Evolutionary conservation across 2,329 filamentous ascomycete genomes (phyloP), one percentile per base, ranked within the genome.

Genomic region (Canariomyces notabilis): DNA sequence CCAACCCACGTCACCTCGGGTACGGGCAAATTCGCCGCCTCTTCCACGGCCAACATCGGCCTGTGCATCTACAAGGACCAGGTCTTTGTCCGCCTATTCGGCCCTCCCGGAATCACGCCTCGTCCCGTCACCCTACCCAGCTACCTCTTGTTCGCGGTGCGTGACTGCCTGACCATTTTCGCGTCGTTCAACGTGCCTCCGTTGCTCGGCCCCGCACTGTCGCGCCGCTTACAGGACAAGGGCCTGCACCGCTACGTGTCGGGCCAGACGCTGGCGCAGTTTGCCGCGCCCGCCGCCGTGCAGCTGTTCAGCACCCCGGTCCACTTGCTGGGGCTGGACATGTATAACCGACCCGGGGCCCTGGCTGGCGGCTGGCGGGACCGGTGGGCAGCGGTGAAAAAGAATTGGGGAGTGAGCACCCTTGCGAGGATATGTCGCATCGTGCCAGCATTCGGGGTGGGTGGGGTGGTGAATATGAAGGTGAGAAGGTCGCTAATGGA

Each of bases 21-120:
- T 46, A 77, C 82, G 0, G 67, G 79, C 51, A 96, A 96, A 64
- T 96, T 97, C 69, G 70, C 81, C 57, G 82, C 86, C 41, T 91
- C 88, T 1, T 86, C 81, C 14, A 69, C 79, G n/a, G 81, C 89
- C 45, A 97, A 96, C 68, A 83, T 95, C 66, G 79, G 81, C 6
- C 75, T 95, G 29, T 89, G 88, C 66, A 80, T 95, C 37, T 89
- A 93, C 76, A 96, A 95, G 66, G 90, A 95, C 69, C 83, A 83
- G 58, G 80, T 85, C 50, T 95, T 91, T 64, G 88, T 88, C 1
- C 79, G 81, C 59, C 77, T 95, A 60, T 95, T 94, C 64, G 87
- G 87, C 11, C 80, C 84, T 0, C 68, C 71, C 0, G 73, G 65
- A 46, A 67, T 61, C 19, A 63, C 70, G 1, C 76, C 67, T 9